Percentiles rank a stretch among this genome's conserved stretches.
These are phyloP conservation scores for Boechera stricta DNA, from an alignment of 345 rosid genomes.

Conservation along the genomic window DNA sequence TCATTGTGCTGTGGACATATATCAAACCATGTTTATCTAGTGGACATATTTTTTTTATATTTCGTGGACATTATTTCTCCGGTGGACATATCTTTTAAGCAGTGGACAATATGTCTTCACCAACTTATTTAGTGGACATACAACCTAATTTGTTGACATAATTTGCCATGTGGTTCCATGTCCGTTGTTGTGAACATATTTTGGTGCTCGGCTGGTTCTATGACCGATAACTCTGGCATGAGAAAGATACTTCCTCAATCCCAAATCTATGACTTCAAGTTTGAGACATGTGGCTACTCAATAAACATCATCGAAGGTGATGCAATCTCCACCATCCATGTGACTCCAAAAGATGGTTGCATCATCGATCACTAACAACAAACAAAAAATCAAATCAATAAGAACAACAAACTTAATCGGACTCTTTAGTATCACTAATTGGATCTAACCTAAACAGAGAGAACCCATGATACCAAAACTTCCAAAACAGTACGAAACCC, in stretches of 20 bases:
- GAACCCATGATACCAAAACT: too few relatives aligned
- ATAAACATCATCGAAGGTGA: constrained; percentile 70
- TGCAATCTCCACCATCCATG: constrained; percentile 72
- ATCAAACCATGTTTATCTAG: too few relatives aligned
- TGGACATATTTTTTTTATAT: too few relatives aligned
- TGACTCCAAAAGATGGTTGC: constrained; percentile 76
- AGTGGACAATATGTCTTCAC: too few relatives aligned
- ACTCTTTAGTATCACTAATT: background rate
- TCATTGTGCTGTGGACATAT: too few relatives aligned
- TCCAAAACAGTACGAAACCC: too few relatives aligned
- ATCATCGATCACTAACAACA: background rate
- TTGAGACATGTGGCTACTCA: constrained; percentile 83
- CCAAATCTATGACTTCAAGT: constrained; percentile 68
- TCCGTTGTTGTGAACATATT: too few relatives aligned
- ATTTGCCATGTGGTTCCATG: too few relatives aligned
- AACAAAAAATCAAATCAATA: background rate
- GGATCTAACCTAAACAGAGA: constrained; percentile 7
- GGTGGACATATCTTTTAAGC: too few relatives aligned
- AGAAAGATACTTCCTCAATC: constrained; percentile 62
- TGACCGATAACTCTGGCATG: constrained; percentile 72
- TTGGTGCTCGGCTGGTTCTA: constrained; percentile 43
- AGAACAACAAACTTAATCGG: constrained; percentile 16
- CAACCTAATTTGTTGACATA: too few relatives aligned
- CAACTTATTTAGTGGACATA: too few relatives aligned
- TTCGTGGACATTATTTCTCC: too few relatives aligned